Conservation (phyloP, 23 red algal species). For the Cyanidiococcus yangmingshanensis region DNA sequence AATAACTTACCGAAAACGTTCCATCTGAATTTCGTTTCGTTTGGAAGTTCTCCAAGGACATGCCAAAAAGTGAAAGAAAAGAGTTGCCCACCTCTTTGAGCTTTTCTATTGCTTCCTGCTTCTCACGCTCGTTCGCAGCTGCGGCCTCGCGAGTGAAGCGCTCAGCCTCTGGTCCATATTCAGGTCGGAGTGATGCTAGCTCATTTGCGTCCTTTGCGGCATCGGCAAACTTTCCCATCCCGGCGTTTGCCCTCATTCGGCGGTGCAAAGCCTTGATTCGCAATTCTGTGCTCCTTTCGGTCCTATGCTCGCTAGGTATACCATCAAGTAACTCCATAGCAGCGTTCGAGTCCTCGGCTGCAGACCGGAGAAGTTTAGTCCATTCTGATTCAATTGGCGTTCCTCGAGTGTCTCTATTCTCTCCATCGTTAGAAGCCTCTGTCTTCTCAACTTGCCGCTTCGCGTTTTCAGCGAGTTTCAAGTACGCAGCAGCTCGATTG, state of each 20-base stretch:
- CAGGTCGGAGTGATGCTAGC: constrained; percentile 11
- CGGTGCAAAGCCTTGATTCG: constrained; percentile 36
- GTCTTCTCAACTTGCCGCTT: no score
- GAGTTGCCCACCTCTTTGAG: constrained; percentile 85
- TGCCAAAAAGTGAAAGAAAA: constrained; percentile 59
- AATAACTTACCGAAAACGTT: background rate
- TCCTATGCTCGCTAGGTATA: background rate
- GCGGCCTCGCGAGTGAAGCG: constrained; percentile 20
- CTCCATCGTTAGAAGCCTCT: no score
- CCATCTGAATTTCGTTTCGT: background rate
- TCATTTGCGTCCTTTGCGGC: constrained; percentile 46
- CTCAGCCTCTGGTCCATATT: constrained; percentile 21
- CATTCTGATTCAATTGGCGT: no score
- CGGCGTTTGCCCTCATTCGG: constrained; percentile 23
- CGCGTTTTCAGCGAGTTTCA: background rate
- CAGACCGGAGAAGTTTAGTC: no score
- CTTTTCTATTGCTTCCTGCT: constrained; percentile 48
- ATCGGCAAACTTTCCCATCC: constrained; percentile 21
- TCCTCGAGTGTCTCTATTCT: no score
- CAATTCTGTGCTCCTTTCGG: background rate
- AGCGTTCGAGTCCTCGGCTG: constrained; percentile 21
- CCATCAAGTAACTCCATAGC: constrained; percentile 34
- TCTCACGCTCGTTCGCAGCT: constrained; percentile 43
- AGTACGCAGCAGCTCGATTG: background rate
- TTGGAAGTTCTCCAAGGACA: constrained; percentile 71